Conservation (phyloP, 2,329 filamentous ascomycete species). For the Lojkania enalia region DNA sequence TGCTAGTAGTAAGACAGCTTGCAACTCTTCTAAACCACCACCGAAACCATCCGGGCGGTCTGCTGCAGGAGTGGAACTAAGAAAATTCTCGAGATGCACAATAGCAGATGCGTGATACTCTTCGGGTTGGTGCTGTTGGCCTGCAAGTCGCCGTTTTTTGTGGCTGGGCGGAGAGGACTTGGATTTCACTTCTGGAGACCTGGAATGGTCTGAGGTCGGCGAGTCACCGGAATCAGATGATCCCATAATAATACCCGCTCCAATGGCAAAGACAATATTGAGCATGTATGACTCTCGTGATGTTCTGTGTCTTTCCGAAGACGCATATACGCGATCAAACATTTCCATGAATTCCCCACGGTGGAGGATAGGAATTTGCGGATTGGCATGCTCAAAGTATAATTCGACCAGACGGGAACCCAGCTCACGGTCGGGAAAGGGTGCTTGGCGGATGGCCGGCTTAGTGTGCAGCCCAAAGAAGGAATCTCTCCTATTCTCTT, state of each 20-base stretch:
- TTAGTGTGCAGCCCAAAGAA: slow-evolving; percentile 96
- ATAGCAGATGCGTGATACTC: slow-evolving; percentile 96
- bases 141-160: slow-evolving; percentile 47
- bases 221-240: slow-evolving; percentile 44
- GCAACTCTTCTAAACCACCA: slow-evolving; percentile 89
- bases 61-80: slow-evolving; percentile 65
- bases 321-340: slow-evolving; percentile 78
- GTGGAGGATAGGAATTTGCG: slow-evolving; percentile 91
- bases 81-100: slow-evolving; percentile 83
- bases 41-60: slow-evolving; percentile 67
- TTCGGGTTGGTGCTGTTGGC: slow-evolving; percentile 76
- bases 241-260: slow-evolving; percentile 85
- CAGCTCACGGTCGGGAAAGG: slow-evolving; percentile 78
- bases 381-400: slow-evolving; percentile 96
- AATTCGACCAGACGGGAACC: slow-evolving; percentile 74
- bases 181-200: slow-evolving; percentile 28
- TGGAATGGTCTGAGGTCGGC: slow-evolving; percentile 33
- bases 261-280: slow-evolving; percentile 97
- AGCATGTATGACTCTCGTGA: slow-evolving; percentile 87
- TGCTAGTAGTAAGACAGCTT: slow-evolving; percentile 87
- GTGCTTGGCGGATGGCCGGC: slow-evolving; percentile 80
- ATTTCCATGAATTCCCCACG: slow-evolving; percentile 86
- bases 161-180: slow-evolving; percentile 36
- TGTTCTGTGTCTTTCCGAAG: slow-evolving; percentile 67
- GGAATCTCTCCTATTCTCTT: too few relatives aligned